phyloP scores from a whole-genome alignment of 1,139 yeast genomes.

The Pichia sp. region DNA sequence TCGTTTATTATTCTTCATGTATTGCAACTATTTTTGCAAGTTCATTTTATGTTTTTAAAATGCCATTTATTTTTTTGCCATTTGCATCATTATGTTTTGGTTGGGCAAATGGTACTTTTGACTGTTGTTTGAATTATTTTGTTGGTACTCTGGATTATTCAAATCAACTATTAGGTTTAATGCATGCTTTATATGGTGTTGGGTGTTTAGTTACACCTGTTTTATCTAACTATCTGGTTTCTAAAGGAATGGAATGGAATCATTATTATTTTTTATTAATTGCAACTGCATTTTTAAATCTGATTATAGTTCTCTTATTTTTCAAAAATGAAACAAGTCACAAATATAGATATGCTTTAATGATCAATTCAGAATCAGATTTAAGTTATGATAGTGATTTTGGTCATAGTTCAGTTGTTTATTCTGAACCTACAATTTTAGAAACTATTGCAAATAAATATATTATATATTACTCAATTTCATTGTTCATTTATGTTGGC shows the following conservation, averaged over 20 bases:
- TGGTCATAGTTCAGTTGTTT: conserved; percentile 4
- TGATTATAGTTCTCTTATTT: conserved; percentile 24
- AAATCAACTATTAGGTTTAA: conserved; percentile 56
- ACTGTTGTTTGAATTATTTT: conserved; percentile 54
- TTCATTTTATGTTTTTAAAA: conserved; percentile 23
- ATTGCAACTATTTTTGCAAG: conserved; percentile 16
- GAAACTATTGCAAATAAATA: conserved; percentile 38
- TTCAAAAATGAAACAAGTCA: conserved; percentile 51
- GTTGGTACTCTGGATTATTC: conserved; percentile 51
- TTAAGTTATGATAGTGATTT: not conserved
- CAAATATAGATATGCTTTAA: conserved; percentile 43
- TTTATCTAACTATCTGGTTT: conserved; percentile 22
- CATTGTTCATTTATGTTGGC: conserved; percentile 58
- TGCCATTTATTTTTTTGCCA: conserved; percentile 36
- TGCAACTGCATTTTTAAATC: conserved; percentile 25
- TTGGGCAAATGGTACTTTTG: conserved; percentile 53
- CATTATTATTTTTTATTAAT: conserved; percentile 39
- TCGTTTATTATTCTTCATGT: conserved; percentile 22
- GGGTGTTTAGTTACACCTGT: conserved; percentile 64
- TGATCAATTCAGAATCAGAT: conserved; percentile 21
- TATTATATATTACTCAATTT: conserved; percentile 43
- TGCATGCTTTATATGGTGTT: conserved; percentile 65
- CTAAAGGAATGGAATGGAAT: conserved; percentile 37
- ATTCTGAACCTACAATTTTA: conserved; percentile 21
- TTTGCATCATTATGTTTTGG: conserved; percentile 43